Percentiles rank a stretch among this genome's conserved stretches.
phyloP scores from a whole-genome alignment of 2,329 filamentous ascomycete genomes.

The Clonostachys solani region DNA sequence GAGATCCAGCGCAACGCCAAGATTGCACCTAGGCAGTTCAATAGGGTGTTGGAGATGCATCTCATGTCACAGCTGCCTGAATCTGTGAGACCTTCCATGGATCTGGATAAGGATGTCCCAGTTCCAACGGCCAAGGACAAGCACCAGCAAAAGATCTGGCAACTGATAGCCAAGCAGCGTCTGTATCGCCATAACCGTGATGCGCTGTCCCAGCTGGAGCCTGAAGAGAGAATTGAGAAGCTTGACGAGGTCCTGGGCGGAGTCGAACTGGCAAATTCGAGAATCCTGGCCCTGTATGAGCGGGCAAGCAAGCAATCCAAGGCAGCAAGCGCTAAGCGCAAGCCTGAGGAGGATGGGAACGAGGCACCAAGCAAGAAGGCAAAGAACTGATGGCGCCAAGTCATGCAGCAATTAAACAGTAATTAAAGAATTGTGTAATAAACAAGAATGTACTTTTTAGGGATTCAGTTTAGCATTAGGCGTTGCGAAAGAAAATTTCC shows the following conservation, averaged over 20 bases:
- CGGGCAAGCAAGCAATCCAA: constrained; percentile 21
- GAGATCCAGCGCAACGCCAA: constrained; percentile 58
- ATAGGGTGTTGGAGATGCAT: constrained; percentile 71
- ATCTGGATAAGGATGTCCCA: constrained; percentile 33
- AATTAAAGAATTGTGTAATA: too few species aligned
- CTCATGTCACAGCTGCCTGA: constrained; percentile 56
- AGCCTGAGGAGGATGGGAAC: constrained; percentile 23
- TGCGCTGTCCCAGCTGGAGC: constrained; percentile 64
- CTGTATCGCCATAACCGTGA: constrained; percentile 74
- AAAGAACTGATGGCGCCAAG: too few species aligned
- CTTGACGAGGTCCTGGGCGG: constrained; percentile 64
- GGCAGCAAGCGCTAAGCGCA: constrained; percentile 38
- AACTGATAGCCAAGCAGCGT: constrained; percentile 70
- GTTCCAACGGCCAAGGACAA: constrained; percentile 49
- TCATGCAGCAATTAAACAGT: too few species aligned
- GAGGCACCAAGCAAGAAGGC: constrained; percentile 37
- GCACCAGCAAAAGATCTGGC: constrained; percentile 66
- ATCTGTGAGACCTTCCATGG: constrained; percentile 49
- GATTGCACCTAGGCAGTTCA: constrained; percentile 74
- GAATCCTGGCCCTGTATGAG: constrained; percentile 49
- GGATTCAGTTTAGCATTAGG: too few species aligned
- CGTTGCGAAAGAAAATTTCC: neutral
- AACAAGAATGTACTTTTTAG: too few species aligned
- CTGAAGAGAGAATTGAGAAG: constrained; percentile 64
- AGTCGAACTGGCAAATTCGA: constrained; percentile 70